Evolutionary conservation across 768 basidiomycete species (phyloP), one percentile per base, ranked within the genome.

Genomic region (Candolleomyces efflorescens): DNA sequence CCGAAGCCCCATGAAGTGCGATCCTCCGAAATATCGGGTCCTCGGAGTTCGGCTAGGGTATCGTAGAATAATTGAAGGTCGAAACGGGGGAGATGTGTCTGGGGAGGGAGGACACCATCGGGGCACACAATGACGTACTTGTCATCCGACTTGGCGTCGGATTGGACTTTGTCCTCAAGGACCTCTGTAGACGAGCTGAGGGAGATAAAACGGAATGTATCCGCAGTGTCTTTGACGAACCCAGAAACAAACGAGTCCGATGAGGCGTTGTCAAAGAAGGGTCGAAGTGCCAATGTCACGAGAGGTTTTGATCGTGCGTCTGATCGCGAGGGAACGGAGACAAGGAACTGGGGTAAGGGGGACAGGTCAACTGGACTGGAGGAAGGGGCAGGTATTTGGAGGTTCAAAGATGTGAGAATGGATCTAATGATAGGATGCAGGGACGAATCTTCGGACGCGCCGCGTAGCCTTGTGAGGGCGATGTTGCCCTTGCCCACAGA

Each of bases 41-140:
- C 65, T 49, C 69, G 62, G 15, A 59, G 45, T 11, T 55, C 59
- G 27, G 73, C 65, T 11, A 94, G 71, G 17, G 79, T 75, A 1
- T 69, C 60, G 66, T 86, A 94, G 71, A 84, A 98, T 5, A 69
- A 58, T 12, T 63, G 59, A 12, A 90, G 68, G 67, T 90, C 82
- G 73, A 96, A 98, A 0, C 87, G 70, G 0, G 94, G 93, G 0
- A 87, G 90, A 60, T 82, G 72, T 7, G 80, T 72, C 1, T 59
- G 64, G 3, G 75, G 67, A 7, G 89, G 85, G 2, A 84, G 74
- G 43, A 67, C 65, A 9, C 77, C 80, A 53, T 76, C 75, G 36
- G 72, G 66, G 57, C 77, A 83, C 3, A 84, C 65, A 37, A 90
- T 71, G 56, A 92, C 71, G 59, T 82, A 77, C 65, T 79, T 86